These are phyloP conservation scores for Porphyra umbilicalis DNA, from an alignment of 31 red algal species.

Conservation along the genomic window DNA sequence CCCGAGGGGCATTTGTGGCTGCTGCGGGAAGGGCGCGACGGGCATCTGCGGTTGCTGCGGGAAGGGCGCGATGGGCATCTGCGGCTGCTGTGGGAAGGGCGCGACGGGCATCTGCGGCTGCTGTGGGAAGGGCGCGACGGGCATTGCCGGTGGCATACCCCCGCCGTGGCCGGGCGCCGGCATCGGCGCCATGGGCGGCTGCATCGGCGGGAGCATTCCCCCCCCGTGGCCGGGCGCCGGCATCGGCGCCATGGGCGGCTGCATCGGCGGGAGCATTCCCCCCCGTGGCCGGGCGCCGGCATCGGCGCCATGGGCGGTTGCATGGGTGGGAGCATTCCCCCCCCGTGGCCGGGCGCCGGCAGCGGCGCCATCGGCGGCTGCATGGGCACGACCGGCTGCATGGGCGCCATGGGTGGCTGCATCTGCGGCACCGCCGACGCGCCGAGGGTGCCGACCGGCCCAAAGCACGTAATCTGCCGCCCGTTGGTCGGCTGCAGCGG, in stretches of 20 bases:
- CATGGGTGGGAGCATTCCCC: not conserved
- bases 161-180: not conserved
- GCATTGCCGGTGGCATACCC: too few species aligned
- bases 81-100: not conserved
- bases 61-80: too few species aligned
- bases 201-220: too few species aligned
- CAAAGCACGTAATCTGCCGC: constrained; percentile 53
- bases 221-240: not conserved
- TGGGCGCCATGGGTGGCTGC: not conserved
- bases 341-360: not conserved
- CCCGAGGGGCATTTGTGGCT: too few species aligned
- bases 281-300: too few species aligned
- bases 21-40: not conserved
- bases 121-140: not conserved
- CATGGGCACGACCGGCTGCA: not conserved
- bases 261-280: too few species aligned
- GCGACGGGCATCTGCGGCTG: not conserved
- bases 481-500: constrained; percentile 57
- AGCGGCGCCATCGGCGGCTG: not conserved
- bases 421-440: not conserved
- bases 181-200: not conserved
- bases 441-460: not conserved
- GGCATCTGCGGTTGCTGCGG: not conserved
- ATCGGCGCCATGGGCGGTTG: not conserved
- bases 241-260: not conserved